Conservation (phyloP, 164 flowering plant genomes). For the Houttuynia cordata region DNA sequence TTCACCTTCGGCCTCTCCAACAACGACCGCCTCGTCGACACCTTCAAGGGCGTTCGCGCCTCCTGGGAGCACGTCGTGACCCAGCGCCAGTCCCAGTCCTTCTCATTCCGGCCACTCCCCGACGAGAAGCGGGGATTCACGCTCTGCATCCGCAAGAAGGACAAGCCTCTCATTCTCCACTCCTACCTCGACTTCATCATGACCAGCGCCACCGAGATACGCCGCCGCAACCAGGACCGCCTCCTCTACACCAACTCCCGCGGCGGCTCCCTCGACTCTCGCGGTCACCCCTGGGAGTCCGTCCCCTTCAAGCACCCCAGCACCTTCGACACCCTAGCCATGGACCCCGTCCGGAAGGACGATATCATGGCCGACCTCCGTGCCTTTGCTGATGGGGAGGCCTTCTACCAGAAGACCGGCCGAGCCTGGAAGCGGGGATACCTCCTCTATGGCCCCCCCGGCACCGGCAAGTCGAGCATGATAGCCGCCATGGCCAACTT, state of each 20-base stretch:
- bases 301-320: conserved; percentile 82
- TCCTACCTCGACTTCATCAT: conserved; percentile 53
- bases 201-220: conserved; percentile 46
- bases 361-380: conserved; percentile 51
- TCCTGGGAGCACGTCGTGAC: conserved; percentile 74
- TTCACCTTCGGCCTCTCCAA: conserved; percentile 52
- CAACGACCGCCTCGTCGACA: conserved; percentile 50
- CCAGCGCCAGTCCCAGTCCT: conserved; percentile 42
- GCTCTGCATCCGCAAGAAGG: conserved; percentile 42
- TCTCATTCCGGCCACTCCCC: conserved; percentile 68
- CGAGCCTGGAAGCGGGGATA: conserved; percentile 85
- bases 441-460: conserved; percentile 69
- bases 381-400: conserved; percentile 44
- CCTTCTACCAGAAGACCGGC: conserved; percentile 54
- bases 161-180: conserved; percentile 38
- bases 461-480: conserved; percentile 81
- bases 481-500: conserved; percentile 84
- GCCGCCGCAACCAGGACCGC: conserved; percentile 56
- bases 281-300: conserved; percentile 78
- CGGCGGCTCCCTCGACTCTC: conserved; percentile 55
- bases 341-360: conserved; percentile 47
- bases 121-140: conserved; percentile 75
- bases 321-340: conserved; percentile 72
- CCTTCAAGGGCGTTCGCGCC: conserved; percentile 39
- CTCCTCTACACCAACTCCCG: conserved; percentile 58